These are phyloP conservation scores for Aechmea fasciata DNA, from an alignment of 176 grass and related monocot species.

Conservation along the genomic window DNA sequence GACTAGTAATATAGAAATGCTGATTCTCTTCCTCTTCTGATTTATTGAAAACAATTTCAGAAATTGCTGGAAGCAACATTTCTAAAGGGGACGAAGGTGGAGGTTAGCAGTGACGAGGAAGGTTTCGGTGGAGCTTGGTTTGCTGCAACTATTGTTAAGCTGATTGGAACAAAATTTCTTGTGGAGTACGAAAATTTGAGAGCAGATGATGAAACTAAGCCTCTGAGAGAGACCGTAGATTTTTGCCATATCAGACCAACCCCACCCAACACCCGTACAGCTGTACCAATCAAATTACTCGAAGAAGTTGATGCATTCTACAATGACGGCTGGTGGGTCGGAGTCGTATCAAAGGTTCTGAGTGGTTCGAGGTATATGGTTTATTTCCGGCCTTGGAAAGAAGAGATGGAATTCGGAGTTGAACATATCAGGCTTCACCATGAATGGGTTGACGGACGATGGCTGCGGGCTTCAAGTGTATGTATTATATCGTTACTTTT, in stretches of 20 bases:
- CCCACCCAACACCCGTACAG: constrained; percentile 26
- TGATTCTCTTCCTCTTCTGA: neutral
- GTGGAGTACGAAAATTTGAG: constrained; percentile 60
- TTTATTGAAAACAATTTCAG: constrained; percentile 27
- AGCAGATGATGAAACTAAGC: constrained; percentile 41
- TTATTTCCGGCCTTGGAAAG: constrained; percentile 67
- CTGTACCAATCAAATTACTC: constrained; percentile 34
- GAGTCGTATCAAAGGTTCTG: constrained; percentile 59
- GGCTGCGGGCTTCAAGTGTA: constrained; percentile 52
- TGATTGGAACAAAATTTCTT: constrained; percentile 30
- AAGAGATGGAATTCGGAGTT: constrained; percentile 49
- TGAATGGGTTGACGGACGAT: constrained; percentile 69
- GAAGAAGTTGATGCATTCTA: constrained; percentile 77
- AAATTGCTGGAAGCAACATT: constrained; percentile 27
- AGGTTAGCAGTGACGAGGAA: constrained; percentile 70
- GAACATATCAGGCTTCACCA: constrained; percentile 52
- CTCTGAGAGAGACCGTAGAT: constrained; percentile 50
- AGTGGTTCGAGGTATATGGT: constrained; percentile 36
- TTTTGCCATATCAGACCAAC: constrained; percentile 43
- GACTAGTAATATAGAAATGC: neutral
- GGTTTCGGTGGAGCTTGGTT: constrained; percentile 68
- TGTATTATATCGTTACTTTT: neutral
- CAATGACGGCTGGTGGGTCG: constrained; percentile 88
- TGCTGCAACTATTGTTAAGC: constrained; percentile 35
- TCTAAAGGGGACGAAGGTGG: constrained; percentile 31